phyloP scores from a whole-genome alignment of 768 basidiomycete genomes.

The Pleurotus platypus region DNA sequence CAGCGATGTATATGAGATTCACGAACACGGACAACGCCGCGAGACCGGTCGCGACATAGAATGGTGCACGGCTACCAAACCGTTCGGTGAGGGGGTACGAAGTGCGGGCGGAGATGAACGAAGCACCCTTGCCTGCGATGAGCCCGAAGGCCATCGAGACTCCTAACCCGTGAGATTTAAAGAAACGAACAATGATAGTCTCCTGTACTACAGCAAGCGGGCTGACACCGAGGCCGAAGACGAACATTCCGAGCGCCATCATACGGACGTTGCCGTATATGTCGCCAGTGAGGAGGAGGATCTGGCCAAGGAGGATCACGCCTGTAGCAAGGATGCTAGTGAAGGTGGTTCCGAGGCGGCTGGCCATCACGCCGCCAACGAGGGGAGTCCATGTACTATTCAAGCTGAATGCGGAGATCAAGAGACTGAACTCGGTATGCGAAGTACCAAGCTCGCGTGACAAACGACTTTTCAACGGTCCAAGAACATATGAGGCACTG shows the following conservation, averaged over 20 bases:
- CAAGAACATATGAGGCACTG: conserved; percentile 73
- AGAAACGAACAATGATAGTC: conserved; percentile 81
- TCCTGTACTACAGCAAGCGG: conserved; percentile 84
- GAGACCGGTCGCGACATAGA: conserved; percentile 63
- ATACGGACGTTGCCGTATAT: conserved; percentile 53
- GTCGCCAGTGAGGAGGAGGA: conserved; percentile 65
- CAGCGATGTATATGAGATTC: conserved; percentile 64
- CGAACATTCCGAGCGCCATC: conserved; percentile 74
- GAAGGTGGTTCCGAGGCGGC: conserved; percentile 65
- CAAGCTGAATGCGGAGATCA: conserved; percentile 74
- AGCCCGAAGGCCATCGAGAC: conserved; percentile 81
- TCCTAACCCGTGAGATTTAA: conserved; percentile 71
- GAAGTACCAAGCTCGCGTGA: conserved; percentile 69
- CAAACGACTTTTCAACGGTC: conserved; percentile 71
- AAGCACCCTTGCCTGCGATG: conserved; percentile 74
- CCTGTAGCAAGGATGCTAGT: conserved; percentile 75
- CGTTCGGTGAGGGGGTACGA: conserved; percentile 71
- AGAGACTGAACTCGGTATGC: conserved; percentile 73
- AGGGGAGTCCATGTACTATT: conserved; percentile 76
- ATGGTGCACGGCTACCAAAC: conserved; percentile 70
- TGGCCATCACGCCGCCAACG: conserved; percentile 69
- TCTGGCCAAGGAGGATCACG: conserved; percentile 58
- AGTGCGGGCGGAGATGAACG: conserved; percentile 72
- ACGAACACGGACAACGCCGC: conserved; percentile 63
- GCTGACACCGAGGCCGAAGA: conserved; percentile 77